Base-by-base conservation (phyloP, 208 protist species). In the Entamoeba dispar region DNA sequence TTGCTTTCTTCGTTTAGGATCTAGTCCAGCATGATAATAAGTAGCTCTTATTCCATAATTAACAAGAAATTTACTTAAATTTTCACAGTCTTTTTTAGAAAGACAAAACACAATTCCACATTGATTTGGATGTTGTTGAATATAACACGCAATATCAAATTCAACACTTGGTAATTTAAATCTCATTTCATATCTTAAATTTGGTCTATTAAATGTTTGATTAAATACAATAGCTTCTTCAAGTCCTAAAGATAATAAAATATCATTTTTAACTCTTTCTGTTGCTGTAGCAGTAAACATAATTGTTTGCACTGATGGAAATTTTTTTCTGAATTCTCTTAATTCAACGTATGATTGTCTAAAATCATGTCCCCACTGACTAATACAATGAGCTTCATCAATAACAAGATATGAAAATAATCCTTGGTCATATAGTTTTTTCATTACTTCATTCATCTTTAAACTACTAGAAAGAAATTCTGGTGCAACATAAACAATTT, bases 401-500 rank as follows among this genome's bases (percentile, higher is more conserved):
- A 92, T 93, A 34, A 51, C 61, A 14, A 93, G 49, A 43, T 51
- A 55, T 52, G 91, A 52, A 50, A 92, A 73, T 31, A 55, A 47
- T 8, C 43, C 93, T 49, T 8, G 12, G 22, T 43, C 91, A 55
- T 92, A 22, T 10, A 92, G 14, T 10, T 17, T 10, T 34, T 57
- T 92, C 43, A 92, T 12, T 27, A 43, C 51, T 0, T 19, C 6
- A 34, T 50, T 38, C 31, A 47, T n/a, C n/a, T 31, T 57, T 5
- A 0, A 14, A 10, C 5, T 34, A 50, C 10, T 31, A 14, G 6
- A 12, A 12, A 92, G 7, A 17, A 38, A 10, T 93, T 97, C 96
- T n/a, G 96, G 96, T 5, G 96, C 95, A 6, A 97, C 92, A 57
- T 96, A 96, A 49, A 97, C 92, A 17, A 97, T 50, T 47, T 94